Evolutionary conservation across 2,329 filamentous ascomycete species (phyloP).

Genomic region (Leptosphaerulina australis): DNA sequence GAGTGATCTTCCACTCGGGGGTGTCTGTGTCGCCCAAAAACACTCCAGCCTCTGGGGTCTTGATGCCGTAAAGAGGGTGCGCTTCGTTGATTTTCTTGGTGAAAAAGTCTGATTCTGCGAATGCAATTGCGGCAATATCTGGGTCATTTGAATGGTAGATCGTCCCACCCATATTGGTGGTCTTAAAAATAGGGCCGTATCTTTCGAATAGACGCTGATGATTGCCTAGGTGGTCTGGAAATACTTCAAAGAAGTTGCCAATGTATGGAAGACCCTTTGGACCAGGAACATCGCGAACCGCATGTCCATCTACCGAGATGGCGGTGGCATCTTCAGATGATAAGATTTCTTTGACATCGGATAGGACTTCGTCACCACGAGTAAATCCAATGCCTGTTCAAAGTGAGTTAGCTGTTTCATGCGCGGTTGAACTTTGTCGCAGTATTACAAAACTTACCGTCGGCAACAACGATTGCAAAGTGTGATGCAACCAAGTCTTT

Average conservation of each 20-base stretch:
- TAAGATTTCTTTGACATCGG: conserved; percentile 18
- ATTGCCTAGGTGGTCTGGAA: conserved; percentile 52
- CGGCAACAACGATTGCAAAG: conserved; percentile 39
- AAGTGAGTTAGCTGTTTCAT: background rate
- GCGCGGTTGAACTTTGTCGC: background rate
- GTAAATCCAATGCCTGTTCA: conserved; percentile 21
- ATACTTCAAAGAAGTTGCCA: conserved; percentile 49
- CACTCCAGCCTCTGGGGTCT: conserved; percentile 36
- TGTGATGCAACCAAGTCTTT: conserved; percentile 35
- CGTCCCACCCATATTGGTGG: conserved; percentile 46
- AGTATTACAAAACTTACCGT: conserved; percentile 19
- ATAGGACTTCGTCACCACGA: conserved; percentile 9
- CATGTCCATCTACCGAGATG: conserved; percentile 58
- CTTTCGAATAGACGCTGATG: conserved; percentile 49
- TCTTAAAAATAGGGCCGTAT: conserved; percentile 49
- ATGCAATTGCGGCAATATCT: conserved; percentile 39
- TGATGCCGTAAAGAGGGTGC: conserved; percentile 44
- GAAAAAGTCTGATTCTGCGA: conserved; percentile 46
- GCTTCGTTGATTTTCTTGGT: conserved; percentile 51
- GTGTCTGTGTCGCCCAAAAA: conserved; percentile 57
- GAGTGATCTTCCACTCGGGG: conserved; percentile 57
- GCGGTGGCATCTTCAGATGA: conserved; percentile 27
- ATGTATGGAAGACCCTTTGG: conserved; percentile 48
- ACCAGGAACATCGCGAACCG: conserved; percentile 51
- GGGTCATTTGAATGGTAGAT: conserved; percentile 49